Evolutionary conservation across 192 early-diverging fungal genomes (phyloP).

Genomic region (Podila epicladia): DNA sequence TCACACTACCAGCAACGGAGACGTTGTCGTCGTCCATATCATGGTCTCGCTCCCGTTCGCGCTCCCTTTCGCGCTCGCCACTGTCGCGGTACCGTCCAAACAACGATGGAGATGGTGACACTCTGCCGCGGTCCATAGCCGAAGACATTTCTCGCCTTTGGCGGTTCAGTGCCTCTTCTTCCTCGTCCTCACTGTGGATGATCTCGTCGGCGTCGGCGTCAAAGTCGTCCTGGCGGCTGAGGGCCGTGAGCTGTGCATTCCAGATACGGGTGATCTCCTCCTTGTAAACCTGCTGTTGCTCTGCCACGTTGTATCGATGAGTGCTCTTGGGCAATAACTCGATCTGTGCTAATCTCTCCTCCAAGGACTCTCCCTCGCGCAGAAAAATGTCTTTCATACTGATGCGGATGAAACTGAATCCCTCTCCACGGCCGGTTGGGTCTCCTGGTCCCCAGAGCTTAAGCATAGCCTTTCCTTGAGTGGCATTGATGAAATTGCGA

Average conservation of each 20-base stretch:
- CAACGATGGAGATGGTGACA: conserved; percentile 43
- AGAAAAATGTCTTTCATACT: conserved; percentile 99
- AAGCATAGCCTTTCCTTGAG: conserved; percentile 93
- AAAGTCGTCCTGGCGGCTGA: conserved; percentile 67
- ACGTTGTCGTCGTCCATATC: conserved; percentile 62
- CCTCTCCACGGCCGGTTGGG: conserved; percentile 94
- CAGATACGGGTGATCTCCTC: conserved; percentile 95
- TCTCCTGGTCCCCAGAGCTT: conserved; percentile 97
- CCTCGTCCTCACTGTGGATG: conserved; percentile 66
- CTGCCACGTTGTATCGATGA: conserved; percentile 87
- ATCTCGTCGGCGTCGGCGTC: conserved; percentile 59
- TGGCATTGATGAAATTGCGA: conserved; percentile 94
- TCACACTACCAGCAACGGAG: conserved; percentile 62
- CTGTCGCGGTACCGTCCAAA: conserved; percentile 46
- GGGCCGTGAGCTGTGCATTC: conserved; percentile 82
- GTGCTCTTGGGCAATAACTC: conserved; percentile 83
- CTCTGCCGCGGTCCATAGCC: conserved; percentile 27
- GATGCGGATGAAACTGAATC: conserved; percentile 97
- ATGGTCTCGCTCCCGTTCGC: conserved; percentile 39
- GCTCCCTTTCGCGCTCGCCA: conserved; percentile 30
- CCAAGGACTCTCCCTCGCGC: conserved; percentile 82
- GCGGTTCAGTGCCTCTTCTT: conserved; percentile 41
- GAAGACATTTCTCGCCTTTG: conserved; percentile 33
- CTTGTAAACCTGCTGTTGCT: conserved; percentile 94
- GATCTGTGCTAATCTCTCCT: conserved; percentile 87